A percentile compares a stretch with the other conserved stretches of the same genome.
Evolutionary conservation across 116 monocot species (phyloP).

Genomic region (Trichopus zeylanicus): DNA sequence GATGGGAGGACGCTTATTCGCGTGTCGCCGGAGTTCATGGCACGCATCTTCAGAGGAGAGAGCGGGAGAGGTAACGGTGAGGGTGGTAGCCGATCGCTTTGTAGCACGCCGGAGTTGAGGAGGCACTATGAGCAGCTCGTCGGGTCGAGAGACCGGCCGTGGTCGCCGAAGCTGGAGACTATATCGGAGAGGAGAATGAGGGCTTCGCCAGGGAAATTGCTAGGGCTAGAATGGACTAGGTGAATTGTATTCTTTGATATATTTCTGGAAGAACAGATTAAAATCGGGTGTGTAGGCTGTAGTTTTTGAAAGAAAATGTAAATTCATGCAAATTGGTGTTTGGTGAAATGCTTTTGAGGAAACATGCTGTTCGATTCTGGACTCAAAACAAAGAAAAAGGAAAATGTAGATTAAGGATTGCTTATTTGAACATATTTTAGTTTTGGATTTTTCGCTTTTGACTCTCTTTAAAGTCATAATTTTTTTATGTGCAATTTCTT

Average conservation of each 20-base stretch:
- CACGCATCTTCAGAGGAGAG: slow-evolving; percentile 12
- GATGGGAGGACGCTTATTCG: slow-evolving; percentile 51
- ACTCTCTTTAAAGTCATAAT: no score
- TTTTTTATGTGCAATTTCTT: no score
- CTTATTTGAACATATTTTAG: no score
- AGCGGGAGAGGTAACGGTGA: background rate
- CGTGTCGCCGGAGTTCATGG: slow-evolving; percentile 62
- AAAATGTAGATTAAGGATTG: no score
- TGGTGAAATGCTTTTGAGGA: no score
- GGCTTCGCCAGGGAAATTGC: slow-evolving; percentile 13
- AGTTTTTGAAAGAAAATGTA: no score
- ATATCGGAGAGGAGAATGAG: slow-evolving; percentile 45
- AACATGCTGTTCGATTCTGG: no score
- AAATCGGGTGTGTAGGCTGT: no score
- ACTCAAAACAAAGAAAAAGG: no score
- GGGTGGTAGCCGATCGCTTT: slow-evolving; percentile 7
- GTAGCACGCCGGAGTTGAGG: slow-evolving; percentile 88
- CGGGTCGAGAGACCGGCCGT: slow-evolving; percentile 44
- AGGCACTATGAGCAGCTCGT: slow-evolving; percentile 89
- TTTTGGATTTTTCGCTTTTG: no score
- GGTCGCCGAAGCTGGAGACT: slow-evolving; percentile 84
- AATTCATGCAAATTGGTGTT: no score
- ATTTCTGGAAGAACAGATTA: no score
- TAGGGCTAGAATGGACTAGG: slow-evolving; percentile 12
- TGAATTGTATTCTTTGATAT: background rate